These are phyloP conservation scores for Pelargonium hybrid DNA, from an alignment of 441 rosid species.

Conservation along the genomic window DNA sequence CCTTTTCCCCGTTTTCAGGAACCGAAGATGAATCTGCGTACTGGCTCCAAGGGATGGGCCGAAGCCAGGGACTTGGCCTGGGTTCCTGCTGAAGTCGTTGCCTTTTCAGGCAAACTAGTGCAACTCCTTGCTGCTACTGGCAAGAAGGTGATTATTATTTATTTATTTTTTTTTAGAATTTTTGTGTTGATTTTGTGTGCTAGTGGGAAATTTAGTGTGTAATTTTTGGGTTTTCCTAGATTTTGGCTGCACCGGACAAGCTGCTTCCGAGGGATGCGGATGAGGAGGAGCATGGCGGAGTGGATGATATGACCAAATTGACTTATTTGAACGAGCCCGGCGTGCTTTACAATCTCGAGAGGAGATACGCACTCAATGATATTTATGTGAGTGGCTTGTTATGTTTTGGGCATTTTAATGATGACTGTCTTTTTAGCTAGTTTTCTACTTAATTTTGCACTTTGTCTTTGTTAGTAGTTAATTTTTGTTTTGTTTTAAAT, in stretches of 20 bases:
- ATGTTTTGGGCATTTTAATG: not conserved
- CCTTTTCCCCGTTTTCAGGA: constrained; percentile 17
- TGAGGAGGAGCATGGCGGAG: constrained; percentile 30
- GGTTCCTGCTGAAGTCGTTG: constrained; percentile 57
- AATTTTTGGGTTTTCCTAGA: not conserved
- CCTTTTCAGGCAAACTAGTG: constrained; percentile 42
- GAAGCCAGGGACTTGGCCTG: constrained; percentile 78
- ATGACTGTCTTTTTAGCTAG: not conserved
- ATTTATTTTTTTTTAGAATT: not conserved
- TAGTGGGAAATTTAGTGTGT: not conserved
- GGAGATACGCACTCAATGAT: constrained; percentile 61
- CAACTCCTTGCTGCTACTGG: constrained; percentile 39
- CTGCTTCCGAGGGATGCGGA: not conserved
- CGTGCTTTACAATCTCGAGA: constrained; percentile 55
- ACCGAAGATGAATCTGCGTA: constrained; percentile 45
- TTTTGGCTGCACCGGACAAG: not conserved
- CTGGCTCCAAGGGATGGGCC: constrained; percentile 74
- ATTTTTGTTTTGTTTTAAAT: not conserved
- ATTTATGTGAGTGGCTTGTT: constrained; percentile 39
- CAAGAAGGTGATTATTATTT: constrained; percentile 45
- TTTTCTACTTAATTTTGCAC: not conserved
- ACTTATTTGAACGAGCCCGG: constrained; percentile 95
- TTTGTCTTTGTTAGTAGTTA: not conserved
- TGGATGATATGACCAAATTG: constrained; percentile 92
- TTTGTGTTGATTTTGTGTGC: not conserved